Evolutionary conservation across 345 rosid species (phyloP).

Genomic region (Hypericum perforatum): DNA sequence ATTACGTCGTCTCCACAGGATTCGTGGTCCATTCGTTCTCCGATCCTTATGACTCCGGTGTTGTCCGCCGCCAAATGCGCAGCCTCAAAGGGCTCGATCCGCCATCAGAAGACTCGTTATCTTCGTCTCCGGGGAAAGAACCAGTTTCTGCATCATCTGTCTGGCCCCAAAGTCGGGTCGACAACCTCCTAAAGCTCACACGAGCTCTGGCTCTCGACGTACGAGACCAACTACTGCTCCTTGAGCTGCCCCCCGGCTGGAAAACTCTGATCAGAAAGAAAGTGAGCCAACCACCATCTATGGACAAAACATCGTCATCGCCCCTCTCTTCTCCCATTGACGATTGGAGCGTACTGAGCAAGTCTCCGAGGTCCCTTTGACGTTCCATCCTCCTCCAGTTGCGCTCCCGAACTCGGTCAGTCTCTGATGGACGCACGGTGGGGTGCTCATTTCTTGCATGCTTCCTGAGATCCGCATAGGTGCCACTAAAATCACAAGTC

Average conservation of each 20-base stretch:
- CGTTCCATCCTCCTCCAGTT: conserved; percentile 95
- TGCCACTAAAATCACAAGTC: conserved; percentile 65
- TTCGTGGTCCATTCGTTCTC: too few relatives aligned
- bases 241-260: conserved; percentile 57
- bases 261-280: conserved; percentile 77
- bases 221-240: conserved; percentile 78
- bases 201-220: conserved; percentile 61
- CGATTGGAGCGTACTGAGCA: conserved; percentile 82
- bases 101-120: conserved; percentile 47
- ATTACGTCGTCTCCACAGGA: too few relatives aligned
- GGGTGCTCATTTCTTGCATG: conserved; percentile 90
- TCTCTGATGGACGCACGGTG: conserved; percentile 70
- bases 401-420: conserved; percentile 85
- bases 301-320: conserved; percentile 39
- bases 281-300: conserved; percentile 72
- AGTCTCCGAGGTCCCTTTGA: conserved; percentile 89
- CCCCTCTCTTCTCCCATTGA: conserved; percentile 73
- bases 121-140: conserved; percentile 64
- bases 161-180: conserved; percentile 78
- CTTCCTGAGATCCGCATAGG: conserved; percentile 75
- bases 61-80: conserved; percentile 30
- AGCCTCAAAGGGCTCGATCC: conserved; percentile 39
- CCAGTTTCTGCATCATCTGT: conserved; percentile 59
- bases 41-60: neutral
- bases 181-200: conserved; percentile 51